Base-by-base conservation (phyloP, 106 monocot species). In the Cymbidium sinense region DNA sequence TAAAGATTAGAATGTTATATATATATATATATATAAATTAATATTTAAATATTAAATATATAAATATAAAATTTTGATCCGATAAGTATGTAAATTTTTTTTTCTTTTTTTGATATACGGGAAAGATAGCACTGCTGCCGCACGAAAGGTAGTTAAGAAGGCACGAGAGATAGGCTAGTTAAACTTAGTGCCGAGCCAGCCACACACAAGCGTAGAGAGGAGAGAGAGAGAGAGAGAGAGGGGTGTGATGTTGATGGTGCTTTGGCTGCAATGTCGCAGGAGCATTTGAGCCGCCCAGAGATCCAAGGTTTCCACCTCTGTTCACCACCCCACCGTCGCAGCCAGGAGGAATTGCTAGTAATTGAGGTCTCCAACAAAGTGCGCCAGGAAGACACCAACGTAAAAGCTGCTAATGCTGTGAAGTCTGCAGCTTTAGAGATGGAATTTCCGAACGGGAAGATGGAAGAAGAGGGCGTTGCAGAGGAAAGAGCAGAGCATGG, bases 291-390 rank as follows among this genome's bases (percentile, higher is more conserved):
- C 77, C 80, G 37, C 21, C 91, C 91, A 0, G 91, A 91, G 84
- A 86, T 91, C 81, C 86, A 86, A 47, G 61, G 82, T 9, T 91
- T 91, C 88, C 91, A 88, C 62, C 81, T 91, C 71, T 79, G 67
- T 62, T 81, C 87, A 28, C 64, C 82, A n/a, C 23, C 58, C n/a
- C 77, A 29, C 10, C 23, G 64, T 20, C 51, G 74, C 50, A 73
- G 74, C 51, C 29, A 73, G 19, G 84, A 81, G 28, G 81, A 81
- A 34, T 20, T 70, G 18, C 77, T 83, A 15, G 71, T 79, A 64
- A 79, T 79, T 23, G 82, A 86, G 50, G 70, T 82, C 76, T 64
- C 73, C 31, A 76, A 75, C 5, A 78, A 64, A 17, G 35, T 29
- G 17, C 18, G 13, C 13, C 34, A 11, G 33, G 50, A 78, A 41